Evolutionary conservation across 176 grass and related monocot species (phyloP), one percentile per base, ranked within the genome.

Genomic region (Oryza officinalis): DNA sequence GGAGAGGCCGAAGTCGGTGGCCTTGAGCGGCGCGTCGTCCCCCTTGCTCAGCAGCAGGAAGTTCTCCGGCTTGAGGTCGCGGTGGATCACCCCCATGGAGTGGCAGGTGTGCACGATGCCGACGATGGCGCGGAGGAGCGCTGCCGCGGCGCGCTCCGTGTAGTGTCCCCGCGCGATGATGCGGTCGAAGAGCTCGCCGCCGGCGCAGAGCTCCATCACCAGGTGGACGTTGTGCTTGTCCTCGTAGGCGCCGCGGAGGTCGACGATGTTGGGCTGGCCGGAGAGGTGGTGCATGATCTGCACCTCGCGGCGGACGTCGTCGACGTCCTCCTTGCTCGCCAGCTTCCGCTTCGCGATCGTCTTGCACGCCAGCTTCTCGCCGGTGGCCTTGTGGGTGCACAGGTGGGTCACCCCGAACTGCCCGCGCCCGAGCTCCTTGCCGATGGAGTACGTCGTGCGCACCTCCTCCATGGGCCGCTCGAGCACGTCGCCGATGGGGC

Each of bases 401-500:
- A 94, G 88, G 87, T 94, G 87, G 13, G 95, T 98, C 43, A 95
- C 89, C 15, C 95, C 95, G 76, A 98, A 98, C 68, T 98, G 95
- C 6, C 92, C 92, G 15, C 95, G 90, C 0, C 95, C 95, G 17
- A 98, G 92, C 87, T 98, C 95, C 71, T 93, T 91, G 15, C 95
- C 95, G 47, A 98, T 28, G 23, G 78, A 80, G 85, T 91, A 93
- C 5, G 69, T 67, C 11, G 50, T 10, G 17, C 85, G 82, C 25
- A 98, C 85, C 67, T 98, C 95, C 79, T 93, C 95, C 83, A 98
- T 90, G 0, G 92, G 87, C 8, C 91, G 81, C 0, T 85, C 87
- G 1, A 98, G 92, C 20, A 98, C 95, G 10, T 80, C 17, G 26
- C 95, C 95, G 3, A 93, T 31, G 11, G 86, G 35, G 11, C 22